These are phyloP conservation scores for Bremia lactucae DNA, from an alignment of 352 stramenopile genomes.

Conservation along the genomic window DNA sequence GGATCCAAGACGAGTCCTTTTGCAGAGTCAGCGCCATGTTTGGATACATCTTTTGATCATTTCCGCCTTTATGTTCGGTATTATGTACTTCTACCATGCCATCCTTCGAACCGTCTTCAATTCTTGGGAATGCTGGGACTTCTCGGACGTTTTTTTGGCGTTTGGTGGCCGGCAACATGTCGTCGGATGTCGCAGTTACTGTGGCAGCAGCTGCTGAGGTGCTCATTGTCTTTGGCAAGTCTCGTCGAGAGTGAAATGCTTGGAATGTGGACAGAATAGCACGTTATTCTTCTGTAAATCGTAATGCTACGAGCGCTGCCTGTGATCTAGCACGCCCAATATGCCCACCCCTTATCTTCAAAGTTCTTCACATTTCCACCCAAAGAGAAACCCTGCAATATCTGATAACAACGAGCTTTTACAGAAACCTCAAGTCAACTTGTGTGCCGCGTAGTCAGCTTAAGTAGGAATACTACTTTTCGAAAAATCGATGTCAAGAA, in stretches of 20 bases:
- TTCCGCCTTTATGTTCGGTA: conserved; percentile 8
- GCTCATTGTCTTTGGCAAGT: conserved; percentile 8
- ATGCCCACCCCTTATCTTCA: conserved; percentile 17
- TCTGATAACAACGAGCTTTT: background rate
- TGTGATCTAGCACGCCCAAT: conserved; percentile 10
- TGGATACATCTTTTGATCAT: conserved; percentile 27
- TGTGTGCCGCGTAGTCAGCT: too few relatives aligned
- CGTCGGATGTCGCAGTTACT: background rate
- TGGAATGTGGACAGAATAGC: background rate
- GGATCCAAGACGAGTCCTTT: conserved; percentile 71
- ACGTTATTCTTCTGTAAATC: background rate
- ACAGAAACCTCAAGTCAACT: too few relatives aligned
- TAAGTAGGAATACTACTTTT: too few relatives aligned
- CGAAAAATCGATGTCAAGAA: too few relatives aligned
- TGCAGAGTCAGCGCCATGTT: conserved; percentile 48
- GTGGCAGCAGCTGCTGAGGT: conserved; percentile 1
- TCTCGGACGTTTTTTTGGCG: conserved; percentile 41
- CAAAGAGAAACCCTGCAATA: conserved; percentile 17
- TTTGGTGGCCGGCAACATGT: conserved; percentile 28
- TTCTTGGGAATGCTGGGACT: conserved; percentile 6
- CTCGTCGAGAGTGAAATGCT: background rate
- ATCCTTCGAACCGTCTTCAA: conserved; percentile 20
- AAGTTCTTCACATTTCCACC: conserved; percentile 27
- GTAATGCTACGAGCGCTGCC: background rate
- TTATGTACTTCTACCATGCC: conserved; percentile 7